Conservation (phyloP, 495 filamentous ascomycete genomes). For the Penicillium coffeae region DNA sequence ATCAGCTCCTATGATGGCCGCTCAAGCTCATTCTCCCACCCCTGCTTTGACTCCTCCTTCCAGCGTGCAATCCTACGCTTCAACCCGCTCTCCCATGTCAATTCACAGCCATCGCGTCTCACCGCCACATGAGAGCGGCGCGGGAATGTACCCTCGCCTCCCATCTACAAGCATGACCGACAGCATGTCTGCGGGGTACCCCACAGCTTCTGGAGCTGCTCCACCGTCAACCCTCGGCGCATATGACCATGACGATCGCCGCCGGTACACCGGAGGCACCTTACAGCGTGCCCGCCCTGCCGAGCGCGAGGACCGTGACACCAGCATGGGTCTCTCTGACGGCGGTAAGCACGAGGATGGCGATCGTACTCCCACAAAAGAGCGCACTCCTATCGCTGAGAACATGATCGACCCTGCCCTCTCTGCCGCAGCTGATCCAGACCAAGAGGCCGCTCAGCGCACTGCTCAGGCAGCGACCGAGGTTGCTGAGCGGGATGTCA, state of each 20-base stretch:
- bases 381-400: conserved; percentile 39
- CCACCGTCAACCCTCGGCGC: conserved; percentile 73
- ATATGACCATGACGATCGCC: conserved; percentile 76
- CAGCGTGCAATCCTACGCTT: conserved; percentile 79
- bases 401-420: conserved; percentile 55
- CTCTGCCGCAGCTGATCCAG: conserved; percentile 28
- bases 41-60: conserved; percentile 88
- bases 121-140: conserved; percentile 59
- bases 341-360: conserved; percentile 44
- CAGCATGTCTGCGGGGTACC: conserved; percentile 53
- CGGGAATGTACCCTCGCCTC: conserved; percentile 78
- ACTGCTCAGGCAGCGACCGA: conserved; percentile 44
- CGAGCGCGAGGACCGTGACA: conserved; percentile 30
- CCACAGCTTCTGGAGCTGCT: conserved; percentile 60
- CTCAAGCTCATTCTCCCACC: conserved; percentile 54
- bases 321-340: conserved; percentile 55
- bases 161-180: conserved; percentile 64
- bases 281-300: conserved; percentile 67
- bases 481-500: conserved; percentile 45
- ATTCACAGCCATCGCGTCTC: conserved; percentile 57
- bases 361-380: conserved; percentile 43
- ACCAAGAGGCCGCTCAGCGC: conserved; percentile 40
- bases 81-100: conserved; percentile 77
- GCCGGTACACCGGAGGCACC: conserved; percentile 82
- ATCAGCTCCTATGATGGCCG: conserved; percentile 56